Conservation (phyloP, 208 protist species). For the Acanthamoeba castellanii region DNA sequence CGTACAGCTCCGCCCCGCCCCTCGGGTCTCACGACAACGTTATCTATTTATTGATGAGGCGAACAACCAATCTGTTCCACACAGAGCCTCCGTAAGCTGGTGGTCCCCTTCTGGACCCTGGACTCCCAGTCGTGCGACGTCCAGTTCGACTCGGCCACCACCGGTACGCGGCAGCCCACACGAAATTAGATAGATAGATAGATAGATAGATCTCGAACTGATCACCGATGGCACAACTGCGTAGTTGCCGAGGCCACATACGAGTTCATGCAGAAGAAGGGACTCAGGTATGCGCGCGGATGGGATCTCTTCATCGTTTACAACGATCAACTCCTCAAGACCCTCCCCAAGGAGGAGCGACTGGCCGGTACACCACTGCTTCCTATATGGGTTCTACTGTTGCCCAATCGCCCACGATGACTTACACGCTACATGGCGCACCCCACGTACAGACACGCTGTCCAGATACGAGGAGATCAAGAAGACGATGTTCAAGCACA, state of each 20-base stretch:
- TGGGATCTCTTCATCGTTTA: constrained; percentile 50
- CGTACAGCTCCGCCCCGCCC: background rate
- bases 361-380: background rate
- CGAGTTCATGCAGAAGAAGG: constrained; percentile 23
- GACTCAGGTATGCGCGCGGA: background rate
- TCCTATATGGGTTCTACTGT: too few species aligned
- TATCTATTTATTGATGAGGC: background rate
- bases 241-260: background rate
- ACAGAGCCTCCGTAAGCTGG: constrained; percentile 16
- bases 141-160: constrained; percentile 29
- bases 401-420: background rate
- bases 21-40: background rate
- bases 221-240: background rate
- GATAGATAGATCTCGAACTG: background rate
- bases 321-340: constrained; percentile 4
- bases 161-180: background rate
- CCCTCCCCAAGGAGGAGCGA: background rate
- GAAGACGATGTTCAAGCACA: constrained; percentile 7
- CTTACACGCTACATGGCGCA: too few species aligned
- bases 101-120: constrained; percentile 38
- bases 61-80: background rate
- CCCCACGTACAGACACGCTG: constrained; percentile 39
- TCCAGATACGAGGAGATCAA: constrained; percentile 27
- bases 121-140: background rate
- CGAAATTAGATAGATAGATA: background rate